Conservation (phyloP, 1,139 yeast genomes). For the Hyphopichia khmerensis region DNA sequence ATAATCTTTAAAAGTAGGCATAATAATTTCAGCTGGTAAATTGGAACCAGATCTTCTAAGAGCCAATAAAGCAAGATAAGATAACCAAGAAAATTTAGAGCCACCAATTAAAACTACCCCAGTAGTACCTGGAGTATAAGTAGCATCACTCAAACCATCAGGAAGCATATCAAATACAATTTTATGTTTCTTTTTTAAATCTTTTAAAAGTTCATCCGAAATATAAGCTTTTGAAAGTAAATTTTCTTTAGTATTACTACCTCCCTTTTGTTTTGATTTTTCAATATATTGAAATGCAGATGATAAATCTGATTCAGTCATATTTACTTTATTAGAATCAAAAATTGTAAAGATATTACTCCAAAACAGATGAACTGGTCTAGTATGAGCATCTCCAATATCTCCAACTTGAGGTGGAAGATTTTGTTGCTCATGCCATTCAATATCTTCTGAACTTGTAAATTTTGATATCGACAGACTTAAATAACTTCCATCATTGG, state of each 20-base stretch:
- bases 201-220: constrained; percentile 19
- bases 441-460: not conserved
- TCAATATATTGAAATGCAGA: constrained; percentile 24
- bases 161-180: constrained; percentile 26
- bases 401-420: not conserved
- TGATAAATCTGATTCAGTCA: constrained; percentile 12
- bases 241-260: constrained; percentile 25
- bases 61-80: constrained; percentile 34
- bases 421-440: not conserved
- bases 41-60: constrained; percentile 35
- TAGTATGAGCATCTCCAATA: constrained; percentile 11
- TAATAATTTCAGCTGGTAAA: constrained; percentile 37
- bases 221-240: constrained; percentile 31
- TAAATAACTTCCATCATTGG: not conserved
- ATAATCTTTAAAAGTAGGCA: constrained; percentile 34
- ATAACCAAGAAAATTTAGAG: constrained; percentile 37
- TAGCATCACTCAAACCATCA: constrained; percentile 17
- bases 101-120: constrained; percentile 44
- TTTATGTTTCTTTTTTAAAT: constrained; percentile 25
- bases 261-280: constrained; percentile 20
- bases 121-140: constrained; percentile 23
- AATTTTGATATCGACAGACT: not conserved
- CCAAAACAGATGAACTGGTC: constrained; percentile 16
- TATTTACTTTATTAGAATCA: constrained; percentile 10
- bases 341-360: constrained; percentile 13